Evolutionary conservation across 176 grass and related monocot genomes (phyloP).

Genomic region (Cymbopogon citratus): DNA sequence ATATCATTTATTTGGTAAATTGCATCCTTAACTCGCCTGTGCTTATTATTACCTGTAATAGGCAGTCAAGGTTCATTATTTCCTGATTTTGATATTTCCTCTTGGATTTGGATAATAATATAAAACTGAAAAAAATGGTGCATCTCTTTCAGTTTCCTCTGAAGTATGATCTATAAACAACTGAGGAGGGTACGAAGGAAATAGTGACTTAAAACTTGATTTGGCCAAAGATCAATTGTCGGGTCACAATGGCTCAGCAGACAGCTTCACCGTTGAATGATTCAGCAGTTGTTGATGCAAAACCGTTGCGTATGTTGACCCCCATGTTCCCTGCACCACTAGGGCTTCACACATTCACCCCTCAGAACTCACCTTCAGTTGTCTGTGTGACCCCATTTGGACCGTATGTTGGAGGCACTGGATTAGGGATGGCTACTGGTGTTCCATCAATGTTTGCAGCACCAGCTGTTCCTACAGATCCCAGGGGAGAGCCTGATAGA

Average conservation of each 20-base stretch:
- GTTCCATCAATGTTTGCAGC: constrained; percentile 34
- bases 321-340: constrained; percentile 80
- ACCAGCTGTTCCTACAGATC: constrained; percentile 10
- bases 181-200: constrained; percentile 1
- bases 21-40: too few species aligned
- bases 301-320: constrained; percentile 67
- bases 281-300: constrained; percentile 51
- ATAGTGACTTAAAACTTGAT: background rate
- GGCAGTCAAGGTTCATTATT: background rate
- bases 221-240: background rate
- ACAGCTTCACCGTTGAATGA: constrained; percentile 8
- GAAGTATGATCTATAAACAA: constrained; percentile 5
- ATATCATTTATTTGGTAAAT: too few species aligned
- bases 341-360: constrained; percentile 56
- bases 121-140: background rate
- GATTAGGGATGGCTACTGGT: constrained; percentile 29
- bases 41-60: too few species aligned
- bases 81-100: background rate
- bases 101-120: background rate
- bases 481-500: constrained; percentile 5
- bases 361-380: constrained; percentile 52
- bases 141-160: background rate
- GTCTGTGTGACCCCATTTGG: constrained; percentile 63
- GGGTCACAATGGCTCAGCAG: constrained; percentile 44
- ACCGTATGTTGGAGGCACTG: constrained; percentile 29